Base-by-base conservation (phyloP, 805 yeast species). In the Pichia insulana region DNA sequence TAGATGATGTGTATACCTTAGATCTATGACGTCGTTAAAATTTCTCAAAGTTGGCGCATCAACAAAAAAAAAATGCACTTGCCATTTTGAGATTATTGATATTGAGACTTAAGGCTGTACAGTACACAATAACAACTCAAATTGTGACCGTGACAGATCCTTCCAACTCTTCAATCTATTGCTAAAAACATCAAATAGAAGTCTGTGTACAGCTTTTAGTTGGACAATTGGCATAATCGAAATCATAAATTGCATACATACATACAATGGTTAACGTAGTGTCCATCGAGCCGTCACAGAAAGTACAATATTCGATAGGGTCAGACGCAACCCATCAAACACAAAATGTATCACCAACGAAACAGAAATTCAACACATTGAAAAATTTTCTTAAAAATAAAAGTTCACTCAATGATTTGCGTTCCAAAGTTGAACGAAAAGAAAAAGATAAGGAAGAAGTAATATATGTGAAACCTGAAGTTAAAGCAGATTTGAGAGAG, bases 361-460 rank as follows among this genome's bases (percentile, higher is more conserved):
- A 40, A 17, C 43, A 40, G 28, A 26, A 39, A 28, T 44, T 44
- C 7, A 44, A 15, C 20, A 37, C 47, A 3, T 18, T 44, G 2
- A 44, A 37, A 30, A 44, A 44, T 18, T 44, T 44, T 12, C 36
- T 54, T 10, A 47, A 45, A 38, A 43, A 22, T 16, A 43, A 43
- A 20, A 32, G 46, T 13, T 43, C 46, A 12, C 27, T 43, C 8
- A 39, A 39, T 4, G 46, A 43, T 35, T 35, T 43, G 31, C 17
- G 30, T 22, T 32, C 15, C 7, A 34, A 20, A 17, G 37, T 12
- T 30, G 45, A 42, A 5, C 39, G 37, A 3, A n/a, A 17, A 17
- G 30, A 27, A n/a, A 17, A 39, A 22, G 25, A 22, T 22, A 22
- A 22, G 8, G 25, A 22, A 22, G 25, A 22, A 22, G 5, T 22